Base-by-base conservation (phyloP, 106 monocot species). In the Amphibolis antarctica region DNA sequence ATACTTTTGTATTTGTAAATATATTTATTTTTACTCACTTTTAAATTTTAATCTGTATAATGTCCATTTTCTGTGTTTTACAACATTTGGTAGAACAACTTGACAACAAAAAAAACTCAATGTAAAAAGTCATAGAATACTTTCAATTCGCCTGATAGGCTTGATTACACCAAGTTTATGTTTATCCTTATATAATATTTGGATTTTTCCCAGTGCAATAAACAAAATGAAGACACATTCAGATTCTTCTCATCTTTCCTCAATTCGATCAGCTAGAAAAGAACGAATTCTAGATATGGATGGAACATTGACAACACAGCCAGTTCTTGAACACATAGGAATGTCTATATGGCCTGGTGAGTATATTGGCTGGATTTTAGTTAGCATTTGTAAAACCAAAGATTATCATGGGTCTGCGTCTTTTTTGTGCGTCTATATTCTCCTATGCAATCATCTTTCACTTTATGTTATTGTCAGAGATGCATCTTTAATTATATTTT, bases 301-400 rank as follows among this genome's bases (percentile, higher is more conserved):
- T 66, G 96, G 96, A 54, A 90, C 96, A 52, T 75, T 98, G 66
- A 98, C 90, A 15, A 87, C 82, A 22, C 86, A 90, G 70, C 90
- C 96, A 28, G 90, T 98, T 36, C 86, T 98, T 72, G 90, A 90
- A 76, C 96, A 98, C 76, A 68, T 91, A 44, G 90, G 96, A 58
- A 87, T 77, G 68, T 98, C 96, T 36, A 76, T 82, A 63, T 98
- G 96, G 96, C 96, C 96, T 58, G 94, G 94, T 89, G 65, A 19
- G 83, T 79, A 59, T 65, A 9, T 67, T 18, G 30, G 28, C 29
- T 69, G 22, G n/a, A 44, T 58, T 28, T 53, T 4, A 64, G 17
- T 19, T 20, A 48, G 60, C 43, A 25, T 31, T 60, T 12, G 12
- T 19, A 43, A 13, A 60, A 26, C 9, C 22, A 29, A 14, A 57